Evolutionary conservation across 1,139 yeast species (phyloP).

Genomic region (Debaryomycetaceae sp.): DNA sequence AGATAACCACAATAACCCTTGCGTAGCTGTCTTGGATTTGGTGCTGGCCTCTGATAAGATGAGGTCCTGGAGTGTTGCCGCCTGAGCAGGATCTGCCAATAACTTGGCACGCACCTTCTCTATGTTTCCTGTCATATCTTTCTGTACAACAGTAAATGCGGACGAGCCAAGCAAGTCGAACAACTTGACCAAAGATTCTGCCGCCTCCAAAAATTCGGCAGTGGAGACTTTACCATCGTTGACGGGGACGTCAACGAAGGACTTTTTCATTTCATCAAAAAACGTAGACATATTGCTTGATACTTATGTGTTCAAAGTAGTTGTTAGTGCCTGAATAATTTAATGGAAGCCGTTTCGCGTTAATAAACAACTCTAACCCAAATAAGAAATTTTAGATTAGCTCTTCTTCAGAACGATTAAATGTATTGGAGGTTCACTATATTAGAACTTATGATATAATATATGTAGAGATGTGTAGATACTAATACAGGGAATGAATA

Average conservation of each 20-base stretch:
- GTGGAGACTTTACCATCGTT: conserved; percentile 66
- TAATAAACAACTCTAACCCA: not conserved
- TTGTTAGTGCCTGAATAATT: not conserved
- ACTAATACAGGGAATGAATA: conserved; percentile 1
- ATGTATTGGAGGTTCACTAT: not conserved
- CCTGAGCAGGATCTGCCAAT: conserved; percentile 59
- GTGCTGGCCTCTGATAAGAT: conserved; percentile 66
- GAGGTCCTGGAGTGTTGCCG: conserved; percentile 72
- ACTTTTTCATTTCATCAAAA: conserved; percentile 72
- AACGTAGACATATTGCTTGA: conserved; percentile 54
- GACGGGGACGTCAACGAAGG: conserved; percentile 74
- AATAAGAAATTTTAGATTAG: not conserved
- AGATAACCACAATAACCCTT: conserved; percentile 84
- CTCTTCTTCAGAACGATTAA: not conserved
- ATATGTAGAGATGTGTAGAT: not conserved
- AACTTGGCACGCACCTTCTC: conserved; percentile 67
- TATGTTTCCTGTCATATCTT: conserved; percentile 86
- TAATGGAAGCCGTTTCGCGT: not conserved
- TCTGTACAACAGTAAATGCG: conserved; percentile 82
- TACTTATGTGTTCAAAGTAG: not conserved
- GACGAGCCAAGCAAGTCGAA: conserved; percentile 83
- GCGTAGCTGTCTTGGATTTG: conserved; percentile 78
- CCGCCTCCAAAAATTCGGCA: conserved; percentile 73
- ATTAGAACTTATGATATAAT: not conserved
- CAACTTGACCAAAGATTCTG: conserved; percentile 77